These are phyloP conservation scores for Gypsophila paniculata DNA, from an alignment of 179 eudicot genomes.

Conservation along the genomic window DNA sequence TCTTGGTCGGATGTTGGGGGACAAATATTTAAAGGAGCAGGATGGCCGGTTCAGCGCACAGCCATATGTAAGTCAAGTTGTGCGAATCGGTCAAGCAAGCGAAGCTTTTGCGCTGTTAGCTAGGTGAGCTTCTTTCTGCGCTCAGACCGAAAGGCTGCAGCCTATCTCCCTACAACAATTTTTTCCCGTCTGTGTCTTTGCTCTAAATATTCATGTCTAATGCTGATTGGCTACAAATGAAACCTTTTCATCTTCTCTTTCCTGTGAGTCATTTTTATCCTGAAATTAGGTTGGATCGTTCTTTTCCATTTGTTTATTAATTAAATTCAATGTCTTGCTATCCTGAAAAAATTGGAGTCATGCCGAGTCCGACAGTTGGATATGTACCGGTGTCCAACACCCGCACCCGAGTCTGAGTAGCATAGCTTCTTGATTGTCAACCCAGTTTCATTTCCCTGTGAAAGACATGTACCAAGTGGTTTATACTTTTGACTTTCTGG, in stretches of 20 bases:
- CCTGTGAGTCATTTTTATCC: background rate
- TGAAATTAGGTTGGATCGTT: background rate
- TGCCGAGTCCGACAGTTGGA: too few species aligned
- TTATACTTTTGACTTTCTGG: conserved; percentile 6
- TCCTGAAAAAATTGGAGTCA: too few species aligned
- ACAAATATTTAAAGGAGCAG: conserved; percentile 93
- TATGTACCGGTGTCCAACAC: too few species aligned
- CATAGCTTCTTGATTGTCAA: too few species aligned
- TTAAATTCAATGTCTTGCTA: background rate
- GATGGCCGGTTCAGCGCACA: conserved; percentile 84
- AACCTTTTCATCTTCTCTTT: background rate
- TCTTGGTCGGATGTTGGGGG: conserved; percentile 97
- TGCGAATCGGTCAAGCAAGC: conserved; percentile 52
- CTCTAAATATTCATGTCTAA: background rate
- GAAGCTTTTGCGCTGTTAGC: conserved; percentile 71
- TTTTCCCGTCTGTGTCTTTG: background rate
- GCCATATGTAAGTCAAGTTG: conserved; percentile 80
- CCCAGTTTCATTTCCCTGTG: too few species aligned
- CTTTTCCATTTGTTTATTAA: background rate
- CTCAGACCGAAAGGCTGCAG: background rate
- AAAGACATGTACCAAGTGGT: background rate
- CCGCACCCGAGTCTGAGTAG: too few species aligned
- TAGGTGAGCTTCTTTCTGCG: conserved; percentile 43
- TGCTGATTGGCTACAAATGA: background rate
- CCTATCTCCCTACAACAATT: background rate